Conservation (phyloP, 192 early-diverging fungal genomes). For the Podila horticola region DNA sequence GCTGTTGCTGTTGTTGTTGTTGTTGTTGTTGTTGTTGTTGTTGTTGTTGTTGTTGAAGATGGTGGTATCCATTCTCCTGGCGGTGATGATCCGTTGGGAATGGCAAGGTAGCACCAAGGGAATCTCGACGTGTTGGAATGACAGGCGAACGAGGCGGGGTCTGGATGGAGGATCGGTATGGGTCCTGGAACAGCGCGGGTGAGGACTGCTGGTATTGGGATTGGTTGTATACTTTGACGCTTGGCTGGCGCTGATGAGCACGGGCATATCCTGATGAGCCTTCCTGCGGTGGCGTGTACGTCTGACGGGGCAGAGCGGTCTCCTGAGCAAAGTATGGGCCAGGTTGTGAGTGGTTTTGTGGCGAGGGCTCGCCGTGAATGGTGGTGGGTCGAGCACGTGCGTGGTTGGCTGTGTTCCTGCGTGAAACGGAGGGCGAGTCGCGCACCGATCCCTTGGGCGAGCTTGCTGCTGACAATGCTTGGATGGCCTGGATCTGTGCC, state of each 20-base stretch:
- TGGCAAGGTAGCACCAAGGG: slow-evolving; percentile 11
- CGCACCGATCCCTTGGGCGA: slow-evolving; percentile 10
- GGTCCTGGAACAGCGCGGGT: slow-evolving; percentile 5
- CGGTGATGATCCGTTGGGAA: slow-evolving; percentile 2
- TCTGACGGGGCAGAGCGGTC: neutral
- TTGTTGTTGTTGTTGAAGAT: neutral
- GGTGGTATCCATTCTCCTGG: neutral
- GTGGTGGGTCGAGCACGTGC: slow-evolving; percentile 32
- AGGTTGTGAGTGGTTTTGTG: neutral
- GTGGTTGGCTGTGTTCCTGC: slow-evolving; percentile 11
- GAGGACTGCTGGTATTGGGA: slow-evolving; percentile 23
- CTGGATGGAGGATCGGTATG: slow-evolving; percentile 10
- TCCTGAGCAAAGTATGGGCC: slow-evolving; percentile 7
- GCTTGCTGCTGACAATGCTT: neutral
- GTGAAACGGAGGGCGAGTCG: slow-evolving; percentile 24
- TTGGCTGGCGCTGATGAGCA: neutral
- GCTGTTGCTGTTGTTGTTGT: neutral
- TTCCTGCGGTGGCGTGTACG: neutral
- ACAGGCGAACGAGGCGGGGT: slow-evolving; percentile 17
- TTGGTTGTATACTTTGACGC: neutral
- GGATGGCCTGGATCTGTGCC: neutral
- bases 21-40: neutral
- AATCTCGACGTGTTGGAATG: slow-evolving; percentile 30
- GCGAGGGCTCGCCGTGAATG: slow-evolving; percentile 44
- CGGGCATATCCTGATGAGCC: neutral